Evolutionary conservation across 176 grass and related monocot genomes (phyloP).

Genomic region (Zoysia japonica): DNA sequence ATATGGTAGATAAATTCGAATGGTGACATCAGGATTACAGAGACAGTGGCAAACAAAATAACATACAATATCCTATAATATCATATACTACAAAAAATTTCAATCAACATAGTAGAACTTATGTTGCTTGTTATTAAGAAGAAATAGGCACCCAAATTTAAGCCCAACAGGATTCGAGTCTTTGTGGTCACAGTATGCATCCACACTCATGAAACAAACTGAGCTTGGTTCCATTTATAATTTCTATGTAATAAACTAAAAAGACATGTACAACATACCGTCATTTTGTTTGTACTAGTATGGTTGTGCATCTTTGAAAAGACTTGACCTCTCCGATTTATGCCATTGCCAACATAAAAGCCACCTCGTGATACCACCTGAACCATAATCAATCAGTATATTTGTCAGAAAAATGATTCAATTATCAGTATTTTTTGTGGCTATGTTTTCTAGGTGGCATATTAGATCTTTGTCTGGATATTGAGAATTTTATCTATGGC

Average conservation of each 20-base stretch:
- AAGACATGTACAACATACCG: slow-evolving; percentile 38
- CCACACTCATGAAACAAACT: background rate
- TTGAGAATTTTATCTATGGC: background rate
- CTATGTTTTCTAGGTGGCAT: background rate
- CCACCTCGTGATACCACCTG: slow-evolving; percentile 84
- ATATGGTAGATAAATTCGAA: background rate
- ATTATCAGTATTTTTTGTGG: background rate
- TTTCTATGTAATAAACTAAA: background rate
- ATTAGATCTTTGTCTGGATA: background rate
- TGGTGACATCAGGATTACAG: background rate
- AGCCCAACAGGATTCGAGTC: background rate
- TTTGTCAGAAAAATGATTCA: slow-evolving; percentile 21
- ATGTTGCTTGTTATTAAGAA: background rate
- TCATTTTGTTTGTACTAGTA: slow-evolving; percentile 81
- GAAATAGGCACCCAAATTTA: background rate
- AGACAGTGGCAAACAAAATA: slow-evolving; percentile 1
- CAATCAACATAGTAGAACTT: background rate
- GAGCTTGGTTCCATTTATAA: background rate
- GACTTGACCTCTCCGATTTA: slow-evolving; percentile 92
- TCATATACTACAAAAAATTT: background rate
- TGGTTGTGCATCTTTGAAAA: slow-evolving; percentile 92
- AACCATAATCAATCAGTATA: slow-evolving; percentile 14
- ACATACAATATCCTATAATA: background rate
- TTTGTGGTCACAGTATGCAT: too few species aligned
- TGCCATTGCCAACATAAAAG: slow-evolving; percentile 84